phyloP scores from a whole-genome alignment of 805 yeast genomes.

The Wickerhamomyces sydowiorum region DNA sequence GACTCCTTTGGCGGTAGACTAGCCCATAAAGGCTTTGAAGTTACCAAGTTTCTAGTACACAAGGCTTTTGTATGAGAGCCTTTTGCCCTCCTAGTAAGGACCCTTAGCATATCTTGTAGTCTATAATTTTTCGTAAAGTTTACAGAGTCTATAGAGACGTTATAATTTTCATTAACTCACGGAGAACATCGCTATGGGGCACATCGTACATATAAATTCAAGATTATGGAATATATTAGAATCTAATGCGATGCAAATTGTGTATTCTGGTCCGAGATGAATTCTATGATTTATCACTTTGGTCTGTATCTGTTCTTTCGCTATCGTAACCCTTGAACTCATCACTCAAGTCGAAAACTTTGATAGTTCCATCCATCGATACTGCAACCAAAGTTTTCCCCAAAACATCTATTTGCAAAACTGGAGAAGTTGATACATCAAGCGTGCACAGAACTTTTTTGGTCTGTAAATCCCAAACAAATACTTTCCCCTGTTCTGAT shows the following conservation, averaged over 20 bases:
- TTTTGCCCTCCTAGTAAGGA: too few relatives aligned
- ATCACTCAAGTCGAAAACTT: slow-evolving; percentile 1
- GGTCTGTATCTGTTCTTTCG: not conserved
- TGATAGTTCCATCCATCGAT: slow-evolving; percentile 2
- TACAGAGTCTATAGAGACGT: too few relatives aligned
- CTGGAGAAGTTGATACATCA: not conserved
- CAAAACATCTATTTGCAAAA: slow-evolving; percentile 4
- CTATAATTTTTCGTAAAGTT: too few relatives aligned
- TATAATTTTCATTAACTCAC: too few relatives aligned
- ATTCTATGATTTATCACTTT: not conserved
- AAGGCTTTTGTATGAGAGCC: not conserved
- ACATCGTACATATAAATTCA: too few relatives aligned
- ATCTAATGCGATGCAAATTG: not conserved
- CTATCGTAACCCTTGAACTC: not conserved
- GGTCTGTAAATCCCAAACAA: slow-evolving; percentile 49
- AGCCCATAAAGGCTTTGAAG: not conserved
- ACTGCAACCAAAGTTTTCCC: not conserved
- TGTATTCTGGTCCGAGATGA: not conserved
- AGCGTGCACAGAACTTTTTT: not conserved
- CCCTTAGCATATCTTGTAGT: too few relatives aligned
- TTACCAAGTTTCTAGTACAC: not conserved
- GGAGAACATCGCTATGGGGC: too few relatives aligned
- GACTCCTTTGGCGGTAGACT: slow-evolving; percentile 1
- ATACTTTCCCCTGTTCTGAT: slow-evolving; percentile 45
- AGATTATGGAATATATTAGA: too few relatives aligned